Evolutionary conservation across 2,329 filamentous ascomycete species (phyloP).

Genomic region (Pseudocercospora vitis): DNA sequence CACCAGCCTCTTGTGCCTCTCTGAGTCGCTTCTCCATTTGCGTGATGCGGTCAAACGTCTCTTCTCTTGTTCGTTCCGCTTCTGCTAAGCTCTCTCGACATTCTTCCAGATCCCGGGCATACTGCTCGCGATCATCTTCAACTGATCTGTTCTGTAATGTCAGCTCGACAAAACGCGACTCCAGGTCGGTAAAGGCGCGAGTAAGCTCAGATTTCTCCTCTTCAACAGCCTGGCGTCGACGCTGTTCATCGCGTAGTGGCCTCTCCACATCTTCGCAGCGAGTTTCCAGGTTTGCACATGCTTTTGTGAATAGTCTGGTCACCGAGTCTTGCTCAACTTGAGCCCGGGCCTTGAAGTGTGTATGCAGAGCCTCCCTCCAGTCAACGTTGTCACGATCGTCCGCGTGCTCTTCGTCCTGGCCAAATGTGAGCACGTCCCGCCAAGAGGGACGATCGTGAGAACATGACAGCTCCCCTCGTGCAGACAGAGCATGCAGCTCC

Average conservation of each 20-base stretch:
- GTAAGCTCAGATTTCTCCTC: slow-evolving; percentile 41
- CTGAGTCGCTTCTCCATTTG: slow-evolving; percentile 36
- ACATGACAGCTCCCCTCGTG: slow-evolving; percentile 22
- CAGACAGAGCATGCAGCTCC: slow-evolving; percentile 23
- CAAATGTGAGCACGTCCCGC: slow-evolving; percentile 15
- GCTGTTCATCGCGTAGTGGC: slow-evolving; percentile 51
- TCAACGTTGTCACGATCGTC: slow-evolving; percentile 31
- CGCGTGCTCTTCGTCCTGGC: background rate
- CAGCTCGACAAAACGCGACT: slow-evolving; percentile 41
- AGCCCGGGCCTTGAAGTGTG: slow-evolving; percentile 47
- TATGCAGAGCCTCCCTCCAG: slow-evolving; percentile 52
- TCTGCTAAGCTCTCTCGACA: slow-evolving; percentile 46
- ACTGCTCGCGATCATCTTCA: slow-evolving; percentile 43
- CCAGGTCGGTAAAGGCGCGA: slow-evolving; percentile 40
- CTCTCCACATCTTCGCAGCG: slow-evolving; percentile 57
- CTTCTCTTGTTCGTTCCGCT: slow-evolving; percentile 33
- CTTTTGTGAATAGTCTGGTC: slow-evolving; percentile 51
- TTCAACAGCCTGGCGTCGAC: slow-evolving; percentile 39
- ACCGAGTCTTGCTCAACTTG: slow-evolving; percentile 49
- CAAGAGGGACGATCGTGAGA: slow-evolving; percentile 18
- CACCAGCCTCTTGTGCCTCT: slow-evolving; percentile 33
- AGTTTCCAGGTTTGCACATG: slow-evolving; percentile 57
- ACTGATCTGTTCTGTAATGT: slow-evolving; percentile 41
- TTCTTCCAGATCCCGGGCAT: slow-evolving; percentile 41
- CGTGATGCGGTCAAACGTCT: slow-evolving; percentile 36